These are phyloP conservation scores for Pleurostoma richardsiae DNA, from an alignment of 2,329 filamentous ascomycete species.

Conservation along the genomic window DNA sequence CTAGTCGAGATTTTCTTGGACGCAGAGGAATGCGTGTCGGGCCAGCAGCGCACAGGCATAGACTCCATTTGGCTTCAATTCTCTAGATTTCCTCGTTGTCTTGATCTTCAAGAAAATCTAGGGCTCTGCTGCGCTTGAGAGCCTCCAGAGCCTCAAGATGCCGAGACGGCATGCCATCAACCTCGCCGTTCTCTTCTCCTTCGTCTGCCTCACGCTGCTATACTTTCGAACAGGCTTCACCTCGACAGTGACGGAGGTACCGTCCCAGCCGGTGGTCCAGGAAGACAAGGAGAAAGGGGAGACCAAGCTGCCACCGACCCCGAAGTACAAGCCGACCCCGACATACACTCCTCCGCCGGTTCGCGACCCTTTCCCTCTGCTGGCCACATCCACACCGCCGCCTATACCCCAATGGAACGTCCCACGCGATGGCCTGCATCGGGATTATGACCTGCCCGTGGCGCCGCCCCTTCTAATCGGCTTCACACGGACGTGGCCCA, in stretches of 20 bases:
- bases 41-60: too few relatives aligned
- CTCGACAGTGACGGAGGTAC: too few relatives aligned
- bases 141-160: not conserved
- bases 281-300: not conserved
- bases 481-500: constrained; percentile 52
- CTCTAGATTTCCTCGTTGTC: too few relatives aligned
- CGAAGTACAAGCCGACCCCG: constrained; percentile 17
- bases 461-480: constrained; percentile 50
- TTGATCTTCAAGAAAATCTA: too few relatives aligned
- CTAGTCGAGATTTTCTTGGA: too few relatives aligned
- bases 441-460: constrained; percentile 28
- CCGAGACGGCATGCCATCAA: not conserved
- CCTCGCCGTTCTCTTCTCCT: too few relatives aligned
- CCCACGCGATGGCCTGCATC: constrained; percentile 29
- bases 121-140: too few relatives aligned
- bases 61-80: too few relatives aligned
- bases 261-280: not conserved
- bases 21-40: too few relatives aligned
- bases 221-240: too few relatives aligned
- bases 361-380: constrained; percentile 35
- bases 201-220: too few relatives aligned
- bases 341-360: constrained; percentile 22
- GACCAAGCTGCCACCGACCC: not conserved
- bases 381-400: constrained; percentile 27
- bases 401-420: constrained; percentile 39